phyloP scores from a whole-genome alignment of 225 moss, liverwort and hornwort genomes.

The Asterella californica region DNA sequence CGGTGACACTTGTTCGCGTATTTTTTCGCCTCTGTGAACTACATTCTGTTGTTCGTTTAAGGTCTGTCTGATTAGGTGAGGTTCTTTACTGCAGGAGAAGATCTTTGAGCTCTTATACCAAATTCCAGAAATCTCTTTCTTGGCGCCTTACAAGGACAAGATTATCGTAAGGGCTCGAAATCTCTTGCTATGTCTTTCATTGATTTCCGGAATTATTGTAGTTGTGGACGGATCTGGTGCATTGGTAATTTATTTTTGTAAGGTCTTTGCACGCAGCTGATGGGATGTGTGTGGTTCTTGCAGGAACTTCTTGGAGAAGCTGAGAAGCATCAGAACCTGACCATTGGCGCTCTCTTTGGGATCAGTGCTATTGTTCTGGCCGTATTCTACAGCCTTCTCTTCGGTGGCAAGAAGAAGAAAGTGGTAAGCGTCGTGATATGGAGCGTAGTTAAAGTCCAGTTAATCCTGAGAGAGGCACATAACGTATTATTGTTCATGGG shows the following conservation, averaged over 20 bases:
- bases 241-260: background rate
- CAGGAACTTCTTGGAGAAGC: constrained; percentile 35
- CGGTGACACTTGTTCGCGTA: background rate
- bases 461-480: background rate
- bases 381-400: constrained; percentile 24
- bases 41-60: background rate
- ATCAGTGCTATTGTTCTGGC: constrained; percentile 9
- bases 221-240: background rate
- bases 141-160: constrained; percentile 33
- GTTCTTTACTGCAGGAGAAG: constrained; percentile 19
- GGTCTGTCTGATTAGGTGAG: background rate
- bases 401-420: constrained; percentile 37
- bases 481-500: too few relatives aligned
- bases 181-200: too few relatives aligned
- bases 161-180: constrained; percentile 20
- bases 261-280: background rate
- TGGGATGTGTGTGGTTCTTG: background rate
- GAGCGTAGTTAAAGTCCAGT: background rate
- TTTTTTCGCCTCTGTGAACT: background rate
- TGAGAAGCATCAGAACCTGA: constrained; percentile 32
- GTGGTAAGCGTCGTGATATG: constrained; percentile 12
- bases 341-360: constrained; percentile 32
- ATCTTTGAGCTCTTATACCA: constrained; percentile 36
- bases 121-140: constrained; percentile 30
- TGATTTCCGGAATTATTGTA: background rate